Conservation (phyloP, 768 basidiomycete genomes). For the Leucocoprinus leucothites region DNA sequence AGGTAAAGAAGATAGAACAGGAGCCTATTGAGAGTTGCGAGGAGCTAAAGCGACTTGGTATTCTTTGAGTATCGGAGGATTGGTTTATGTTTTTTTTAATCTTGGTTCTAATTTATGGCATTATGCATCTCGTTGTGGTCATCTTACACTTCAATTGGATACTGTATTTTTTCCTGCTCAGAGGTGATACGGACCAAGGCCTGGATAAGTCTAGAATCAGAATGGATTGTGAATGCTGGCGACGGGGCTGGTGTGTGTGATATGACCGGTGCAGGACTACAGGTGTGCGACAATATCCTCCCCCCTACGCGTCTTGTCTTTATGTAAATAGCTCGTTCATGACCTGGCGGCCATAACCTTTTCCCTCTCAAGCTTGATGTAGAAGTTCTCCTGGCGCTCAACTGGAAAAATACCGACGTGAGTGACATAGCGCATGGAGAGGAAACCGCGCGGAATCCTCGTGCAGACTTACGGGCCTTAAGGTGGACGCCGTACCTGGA, state of each 20-base stretch:
- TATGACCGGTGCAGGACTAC: background rate
- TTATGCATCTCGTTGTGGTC: conserved; percentile 2
- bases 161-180: background rate
- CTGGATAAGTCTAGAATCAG: conserved; percentile 15
- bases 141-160: background rate
- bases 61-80: conserved; percentile 32
- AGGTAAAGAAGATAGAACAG: conserved; percentile 68
- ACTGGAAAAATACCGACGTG: conserved; percentile 41
- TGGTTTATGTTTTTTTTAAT: conserved; percentile 21
- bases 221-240: background rate
- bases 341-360: conserved; percentile 31
- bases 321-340: background rate
- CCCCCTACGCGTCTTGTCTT: background rate
- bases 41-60: conserved; percentile 61
- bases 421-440: conserved; percentile 6
- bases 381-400: conserved; percentile 79
- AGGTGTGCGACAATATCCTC: background rate
- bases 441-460: background rate
- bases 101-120: conserved; percentile 8
- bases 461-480: conserved; percentile 57
- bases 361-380: conserved; percentile 78
- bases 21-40: conserved; percentile 79
- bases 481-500: conserved; percentile 82
- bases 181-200: background rate
- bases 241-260: background rate